Conservation (phyloP, 1,284 basidiomycete species). For the Athelia sp. region DNA sequence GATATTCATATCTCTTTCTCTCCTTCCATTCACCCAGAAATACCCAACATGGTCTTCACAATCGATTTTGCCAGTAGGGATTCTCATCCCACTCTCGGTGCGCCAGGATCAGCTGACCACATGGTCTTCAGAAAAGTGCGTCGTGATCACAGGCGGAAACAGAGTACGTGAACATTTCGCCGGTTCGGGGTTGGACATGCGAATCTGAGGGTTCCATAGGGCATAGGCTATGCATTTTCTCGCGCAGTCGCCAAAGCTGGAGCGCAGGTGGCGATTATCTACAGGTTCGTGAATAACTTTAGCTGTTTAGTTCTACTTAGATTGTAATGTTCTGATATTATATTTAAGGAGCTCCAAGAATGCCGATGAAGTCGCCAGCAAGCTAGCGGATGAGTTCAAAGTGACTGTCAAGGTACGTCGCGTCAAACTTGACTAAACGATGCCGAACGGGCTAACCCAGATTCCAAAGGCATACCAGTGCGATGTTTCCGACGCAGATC, state of each 20-base stretch:
- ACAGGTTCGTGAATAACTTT: slow-evolving; percentile 26
- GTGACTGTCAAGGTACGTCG: slow-evolving; percentile 25
- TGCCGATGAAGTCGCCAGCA: slow-evolving; percentile 32
- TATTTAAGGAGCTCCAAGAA: slow-evolving; percentile 26
- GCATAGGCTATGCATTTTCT: slow-evolving; percentile 34
- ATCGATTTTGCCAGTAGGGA: slow-evolving; percentile 7
- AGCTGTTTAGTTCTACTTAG: too few species aligned
- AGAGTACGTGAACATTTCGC: slow-evolving; percentile 21
- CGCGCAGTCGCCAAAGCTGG: slow-evolving; percentile 36
- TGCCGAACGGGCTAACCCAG: neutral
- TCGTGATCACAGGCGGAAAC: slow-evolving; percentile 36
- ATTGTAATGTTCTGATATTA: neutral
- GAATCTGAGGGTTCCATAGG: neutral
- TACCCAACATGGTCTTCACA: neutral
- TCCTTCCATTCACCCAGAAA: neutral
- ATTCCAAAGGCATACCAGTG: slow-evolving; percentile 38
- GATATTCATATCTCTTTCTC: too few species aligned
- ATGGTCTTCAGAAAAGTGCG: slow-evolving; percentile 18
- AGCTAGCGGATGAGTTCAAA: slow-evolving; percentile 28
- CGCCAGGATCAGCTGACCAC: neutral
- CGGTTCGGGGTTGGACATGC: neutral
- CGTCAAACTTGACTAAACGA: neutral
- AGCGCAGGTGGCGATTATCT: slow-evolving; percentile 39
- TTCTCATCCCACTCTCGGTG: neutral
- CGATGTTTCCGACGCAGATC: slow-evolving; percentile 31